Base-by-base conservation (phyloP, 2,329 filamentous ascomycete species). In the Aspergillus intermedius region DNA sequence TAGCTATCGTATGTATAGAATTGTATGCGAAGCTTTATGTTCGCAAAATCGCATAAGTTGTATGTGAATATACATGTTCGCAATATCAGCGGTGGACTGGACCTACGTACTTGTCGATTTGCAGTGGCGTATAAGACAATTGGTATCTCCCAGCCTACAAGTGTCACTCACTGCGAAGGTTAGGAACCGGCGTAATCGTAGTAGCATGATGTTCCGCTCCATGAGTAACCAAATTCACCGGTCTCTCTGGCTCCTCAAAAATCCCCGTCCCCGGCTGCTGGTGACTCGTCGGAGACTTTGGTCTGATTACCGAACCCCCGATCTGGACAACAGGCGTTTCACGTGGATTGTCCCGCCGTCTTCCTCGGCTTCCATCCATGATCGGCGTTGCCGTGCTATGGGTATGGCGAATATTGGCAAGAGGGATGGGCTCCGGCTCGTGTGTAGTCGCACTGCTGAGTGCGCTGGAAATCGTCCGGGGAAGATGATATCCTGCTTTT, bases 401-500 rank as follows among this genome's bases (percentile, higher is more conserved):
- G 0, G 64, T 69, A 28, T 58, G 58, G 0, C 40, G 47, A 15
- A 53, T 50, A 15, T 55, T 63, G 1, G 52, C 53, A 5, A 69
- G 62, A 1, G 64, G 55, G 2, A 68, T 56, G 3, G 65, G 56
- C 6, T 65, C 59, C 4, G 49, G 57, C 8, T 67, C 62, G 3
- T 40, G 59, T 49, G 58, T 50, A n/a, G 59, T 60, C 44, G 61
- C 70, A 4, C 65, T 71, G 46, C 73, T 79, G n/a, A 74, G 61
- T 4, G 64, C 70, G 15, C 58, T 66, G 42, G 73, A 75, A 43
- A 75, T 65, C 6, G 71, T 73, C 44, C 71, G 65, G 0, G 72
- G 72, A n/a, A 75, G 61, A 48, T 73, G 61, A 46, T 74, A 74
- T 13, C 72, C 72, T 1, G 73, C 65, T 58, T 75, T 75, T 21